A percentile compares a stretch with the other conserved stretches of the same genome.
Conservation (phyloP, 1,139 yeast genomes). For the Hansenula lynferdii region DNA sequence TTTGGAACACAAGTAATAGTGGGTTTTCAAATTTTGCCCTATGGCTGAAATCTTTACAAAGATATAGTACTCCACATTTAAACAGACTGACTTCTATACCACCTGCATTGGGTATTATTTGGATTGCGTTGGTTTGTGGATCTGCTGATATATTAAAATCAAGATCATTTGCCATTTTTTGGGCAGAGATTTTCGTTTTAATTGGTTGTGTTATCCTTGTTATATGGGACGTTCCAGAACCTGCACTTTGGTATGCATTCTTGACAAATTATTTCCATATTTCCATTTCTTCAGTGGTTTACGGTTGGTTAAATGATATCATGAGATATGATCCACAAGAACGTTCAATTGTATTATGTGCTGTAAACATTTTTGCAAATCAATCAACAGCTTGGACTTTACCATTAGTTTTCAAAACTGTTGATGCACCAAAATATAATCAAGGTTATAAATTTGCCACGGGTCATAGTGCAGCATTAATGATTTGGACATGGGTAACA, state of each 20-base stretch:
- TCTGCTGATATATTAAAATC: constrained; percentile 25
- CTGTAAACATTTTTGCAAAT: not conserved
- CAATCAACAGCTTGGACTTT: constrained; percentile 26
- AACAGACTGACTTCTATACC: constrained; percentile 30
- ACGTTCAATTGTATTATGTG: constrained; percentile 20
- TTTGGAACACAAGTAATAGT: constrained; percentile 48
- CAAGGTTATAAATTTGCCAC: constrained; percentile 41
- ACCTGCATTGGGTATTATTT: constrained; percentile 30
- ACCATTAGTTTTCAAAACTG: constrained; percentile 47
- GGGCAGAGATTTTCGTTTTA: constrained; percentile 28
- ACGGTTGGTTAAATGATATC: constrained; percentile 31
- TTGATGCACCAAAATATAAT: constrained; percentile 45
- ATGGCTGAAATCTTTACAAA: constrained; percentile 30
- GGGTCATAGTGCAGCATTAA: constrained; percentile 41
- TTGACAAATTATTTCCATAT: constrained; percentile 28
- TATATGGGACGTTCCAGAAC: constrained; percentile 18
- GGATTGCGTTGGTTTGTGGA: constrained; percentile 27
- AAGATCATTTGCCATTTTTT: constrained; percentile 40
- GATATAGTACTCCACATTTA: constrained; percentile 26
- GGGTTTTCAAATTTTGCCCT: constrained; percentile 29
- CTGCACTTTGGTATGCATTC: constrained; percentile 31
- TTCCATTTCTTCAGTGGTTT: constrained; percentile 30
- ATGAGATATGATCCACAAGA: constrained; percentile 30
- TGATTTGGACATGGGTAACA: constrained; percentile 46
- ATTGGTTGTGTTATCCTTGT: constrained; percentile 1